Evolutionary conservation across 108 stramenopile genomes (phyloP).

Genomic region (Nannochloropsis salina): DNA sequence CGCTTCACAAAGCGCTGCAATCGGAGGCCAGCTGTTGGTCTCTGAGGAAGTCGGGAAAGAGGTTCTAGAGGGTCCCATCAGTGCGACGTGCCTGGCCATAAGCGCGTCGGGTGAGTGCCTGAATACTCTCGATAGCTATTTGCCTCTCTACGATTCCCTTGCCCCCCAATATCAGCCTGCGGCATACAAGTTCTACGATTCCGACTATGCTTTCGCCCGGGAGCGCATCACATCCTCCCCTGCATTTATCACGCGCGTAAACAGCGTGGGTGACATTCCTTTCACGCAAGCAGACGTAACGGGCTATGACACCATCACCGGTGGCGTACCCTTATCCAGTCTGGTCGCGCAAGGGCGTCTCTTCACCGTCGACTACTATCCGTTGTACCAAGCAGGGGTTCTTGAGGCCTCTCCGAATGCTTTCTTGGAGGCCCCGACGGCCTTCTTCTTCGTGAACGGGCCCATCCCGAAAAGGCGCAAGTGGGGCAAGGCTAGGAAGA

Average conservation of each 20-base stretch:
- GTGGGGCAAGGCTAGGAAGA: background rate
- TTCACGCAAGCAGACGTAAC: background rate
- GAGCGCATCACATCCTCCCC: background rate
- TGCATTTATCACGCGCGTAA: background rate
- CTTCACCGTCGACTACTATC: background rate
- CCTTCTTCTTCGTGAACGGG: background rate
- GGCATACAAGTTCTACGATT: background rate
- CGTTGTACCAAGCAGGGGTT: background rate
- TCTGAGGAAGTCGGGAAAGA: background rate
- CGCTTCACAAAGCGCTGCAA: background rate
- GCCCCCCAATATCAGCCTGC: background rate
- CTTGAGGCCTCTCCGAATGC: background rate
- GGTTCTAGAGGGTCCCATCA: background rate
- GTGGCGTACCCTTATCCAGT: background rate
- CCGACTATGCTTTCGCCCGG: background rate
- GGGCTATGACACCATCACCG: background rate
- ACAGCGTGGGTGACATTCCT: background rate
- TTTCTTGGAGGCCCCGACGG: background rate
- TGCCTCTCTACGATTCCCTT: background rate
- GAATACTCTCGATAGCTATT: background rate
- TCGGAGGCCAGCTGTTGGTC: background rate
- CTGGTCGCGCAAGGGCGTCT: background rate
- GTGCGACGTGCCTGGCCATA: background rate
- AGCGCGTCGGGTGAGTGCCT: background rate
- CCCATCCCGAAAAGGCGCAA: background rate